phyloP scores from a whole-genome alignment of 1,284 basidiomycete genomes.

The Gomphus bonarii region DNA sequence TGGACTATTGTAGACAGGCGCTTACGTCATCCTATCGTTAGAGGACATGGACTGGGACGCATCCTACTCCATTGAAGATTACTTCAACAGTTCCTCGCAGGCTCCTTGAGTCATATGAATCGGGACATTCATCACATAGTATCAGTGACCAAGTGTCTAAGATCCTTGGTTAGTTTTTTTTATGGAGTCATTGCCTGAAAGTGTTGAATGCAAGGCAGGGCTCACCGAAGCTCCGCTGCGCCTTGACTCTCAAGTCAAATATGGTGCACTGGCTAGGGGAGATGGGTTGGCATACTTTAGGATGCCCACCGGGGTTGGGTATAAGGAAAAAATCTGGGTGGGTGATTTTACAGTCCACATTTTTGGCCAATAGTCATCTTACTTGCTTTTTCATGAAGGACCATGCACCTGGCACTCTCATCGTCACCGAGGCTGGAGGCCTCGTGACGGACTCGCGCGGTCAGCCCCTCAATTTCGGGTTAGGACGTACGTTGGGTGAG shows the following conservation, averaged over 20 bases:
- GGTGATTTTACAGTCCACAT: conserved; percentile 15
- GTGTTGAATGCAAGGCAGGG: conserved; percentile 14
- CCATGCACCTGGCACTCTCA: conserved; percentile 80
- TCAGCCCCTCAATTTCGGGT: conserved; percentile 72
- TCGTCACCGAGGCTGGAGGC: conserved; percentile 88
- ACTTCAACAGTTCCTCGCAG: conserved; percentile 33
- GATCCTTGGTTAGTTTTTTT: conserved; percentile 33
- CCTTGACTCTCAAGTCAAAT: conserved; percentile 99
- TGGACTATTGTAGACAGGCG: conserved; percentile 17
- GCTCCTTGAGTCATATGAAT: conserved; percentile 89
- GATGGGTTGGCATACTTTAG: conserved; percentile 88
- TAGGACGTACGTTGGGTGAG: conserved; percentile 76
- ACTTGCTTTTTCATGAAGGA: conserved; percentile 39
- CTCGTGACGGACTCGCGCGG: conserved; percentile 79
- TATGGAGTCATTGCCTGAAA: not conserved
- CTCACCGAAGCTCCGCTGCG: conserved; percentile 63
- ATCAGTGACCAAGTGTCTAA: conserved; percentile 72
- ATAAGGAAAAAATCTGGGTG: conserved; percentile 88
- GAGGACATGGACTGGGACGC: conserved; percentile 33
- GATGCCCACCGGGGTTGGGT: conserved; percentile 78
- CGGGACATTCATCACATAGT: conserved; percentile 82
- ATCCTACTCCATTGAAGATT: conserved; percentile 37
- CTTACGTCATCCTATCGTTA: conserved; percentile 14
- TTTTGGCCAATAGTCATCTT: not conserved
- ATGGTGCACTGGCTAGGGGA: conserved; percentile 79